Evolutionary conservation across 192 early-diverging fungal genomes (phyloP), one percentile per base, ranked within the genome.

Genomic region (Geosiphon pyriformis): DNA sequence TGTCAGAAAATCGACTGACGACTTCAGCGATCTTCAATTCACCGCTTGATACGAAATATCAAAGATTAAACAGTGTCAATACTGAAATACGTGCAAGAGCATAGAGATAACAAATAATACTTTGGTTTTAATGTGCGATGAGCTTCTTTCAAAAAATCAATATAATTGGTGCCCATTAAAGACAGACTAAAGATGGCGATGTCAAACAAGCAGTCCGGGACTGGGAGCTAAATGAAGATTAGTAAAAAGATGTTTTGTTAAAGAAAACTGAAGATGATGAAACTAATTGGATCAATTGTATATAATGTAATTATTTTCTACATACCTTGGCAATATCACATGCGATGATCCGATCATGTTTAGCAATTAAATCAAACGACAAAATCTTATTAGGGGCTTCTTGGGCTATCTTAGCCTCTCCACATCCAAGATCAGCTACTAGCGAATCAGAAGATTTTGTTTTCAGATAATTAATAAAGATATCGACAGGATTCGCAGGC

Each of bases 111-210:
- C 27, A 25, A 25, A 68, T 34, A 54, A n/a, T 80, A 92, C 89
- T 78, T 82, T 62, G 70, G 65, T 76, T 90, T 92, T 57, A 96
- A 67, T 8, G 96, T 88, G 48, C 96, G 83, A 59, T 88, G 78
- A 0, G 94, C 96, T 73, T 99, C 96, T 60, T 77, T 81, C 25
- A 98, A 63, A 74, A 96, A 98, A 68, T 92, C 88, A 58, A 93
- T 73, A 75, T 90, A 96, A 71, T 99, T 95, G 0, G 92, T 94
- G 11, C 95, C 95, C 96, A 99, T 99, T 70, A 97, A 75, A n/a
- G 89, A 90, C 63, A 99, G 77, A 59, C 88, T 94, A 73, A 99
- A 97, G 20, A 98, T 83, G 3, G 82, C 88, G 10, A 99, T 82
- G 72, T 99, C 94, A 0, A 88, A 89, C 2, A 76, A 65, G 11